phyloP scores from a whole-genome alignment of 2,329 filamentous ascomycete species.

The Colletotrichum karsti region DNA sequence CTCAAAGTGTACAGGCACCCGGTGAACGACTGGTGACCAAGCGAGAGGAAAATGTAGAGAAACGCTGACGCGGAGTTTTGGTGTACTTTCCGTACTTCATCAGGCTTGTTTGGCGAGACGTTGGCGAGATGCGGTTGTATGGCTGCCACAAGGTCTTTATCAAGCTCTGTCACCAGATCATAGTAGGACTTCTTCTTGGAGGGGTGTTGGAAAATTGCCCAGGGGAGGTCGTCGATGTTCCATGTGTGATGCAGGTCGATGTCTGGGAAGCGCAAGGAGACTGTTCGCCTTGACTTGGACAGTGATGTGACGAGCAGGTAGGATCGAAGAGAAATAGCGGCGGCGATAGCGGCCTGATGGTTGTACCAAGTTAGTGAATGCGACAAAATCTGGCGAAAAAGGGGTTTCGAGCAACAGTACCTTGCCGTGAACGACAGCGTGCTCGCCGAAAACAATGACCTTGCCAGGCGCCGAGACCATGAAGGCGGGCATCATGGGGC shows the following conservation, averaged over 20 bases:
- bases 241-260: constrained; percentile 90
- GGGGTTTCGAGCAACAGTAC: constrained; percentile 52
- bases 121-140: constrained; percentile 80
- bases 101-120: constrained; percentile 73
- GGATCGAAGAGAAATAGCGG: constrained; percentile 92
- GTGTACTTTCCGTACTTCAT: constrained; percentile 84
- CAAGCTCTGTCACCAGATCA: constrained; percentile 84
- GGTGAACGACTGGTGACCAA: constrained; percentile 81
- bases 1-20: constrained; percentile 90
- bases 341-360: constrained; percentile 84
- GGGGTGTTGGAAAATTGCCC: constrained; percentile 81
- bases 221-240: constrained; percentile 92
- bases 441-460: constrained; percentile 97
- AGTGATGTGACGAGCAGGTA: constrained; percentile 96
- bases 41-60: constrained; percentile 90
- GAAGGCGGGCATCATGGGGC: constrained; percentile 83
- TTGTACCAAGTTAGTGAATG: background rate
- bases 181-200: constrained; percentile 96
- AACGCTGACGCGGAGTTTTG: constrained; percentile 84
- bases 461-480: constrained; percentile 99
- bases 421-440: constrained; percentile 98
- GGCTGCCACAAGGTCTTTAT: constrained; percentile 81
- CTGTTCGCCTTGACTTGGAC: constrained; percentile 88
- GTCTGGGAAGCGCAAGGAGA: constrained; percentile 90
- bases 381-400: background rate